phyloP scores from a whole-genome alignment of 495 filamentous ascomycete genomes.

The Penicillium turbatum region DNA sequence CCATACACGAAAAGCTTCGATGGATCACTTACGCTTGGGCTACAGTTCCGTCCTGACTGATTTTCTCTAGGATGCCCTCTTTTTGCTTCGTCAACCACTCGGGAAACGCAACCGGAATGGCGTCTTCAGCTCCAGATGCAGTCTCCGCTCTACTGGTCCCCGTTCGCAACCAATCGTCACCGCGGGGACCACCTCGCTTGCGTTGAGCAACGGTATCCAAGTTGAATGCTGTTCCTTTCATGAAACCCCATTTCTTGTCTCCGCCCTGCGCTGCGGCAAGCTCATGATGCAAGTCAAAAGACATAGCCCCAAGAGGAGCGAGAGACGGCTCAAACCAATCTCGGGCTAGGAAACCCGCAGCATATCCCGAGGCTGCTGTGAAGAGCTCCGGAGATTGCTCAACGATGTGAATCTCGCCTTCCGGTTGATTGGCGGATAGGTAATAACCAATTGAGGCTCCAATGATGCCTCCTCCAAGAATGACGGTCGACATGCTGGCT shows the following conservation, averaged over 20 bases:
- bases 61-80: conserved; percentile 54
- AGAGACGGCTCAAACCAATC: conserved; percentile 63
- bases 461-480: conserved; percentile 76
- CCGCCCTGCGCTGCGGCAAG: conserved; percentile 61
- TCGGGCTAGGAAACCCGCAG: conserved; percentile 68
- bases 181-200: conserved; percentile 30
- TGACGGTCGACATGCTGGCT: conserved; percentile 53
- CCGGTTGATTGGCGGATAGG: conserved; percentile 44
- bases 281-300: conserved; percentile 62
- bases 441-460: conserved; percentile 76
- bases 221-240: conserved; percentile 57
- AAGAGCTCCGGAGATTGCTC: conserved; percentile 64
- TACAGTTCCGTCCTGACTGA: conserved; percentile 57
- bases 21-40: conserved; percentile 56
- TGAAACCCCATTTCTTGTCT: conserved; percentile 63
- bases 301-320: conserved; percentile 56
- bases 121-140: conserved; percentile 28
- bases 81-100: conserved; percentile 55
- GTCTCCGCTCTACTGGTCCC: conserved; percentile 61
- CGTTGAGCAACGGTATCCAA: conserved; percentile 31
- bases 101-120: conserved; percentile 23
- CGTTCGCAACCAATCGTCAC: conserved; percentile 59
- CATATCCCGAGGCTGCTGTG: conserved; percentile 66
- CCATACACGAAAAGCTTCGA: background rate
- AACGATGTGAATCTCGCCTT: conserved; percentile 61